Percentiles rank a stretch among this genome's conserved stretches.
These are phyloP conservation scores for Calonectria pteridis DNA, from an alignment of 2,329 filamentous ascomycete genomes.

Conservation along the genomic window DNA sequence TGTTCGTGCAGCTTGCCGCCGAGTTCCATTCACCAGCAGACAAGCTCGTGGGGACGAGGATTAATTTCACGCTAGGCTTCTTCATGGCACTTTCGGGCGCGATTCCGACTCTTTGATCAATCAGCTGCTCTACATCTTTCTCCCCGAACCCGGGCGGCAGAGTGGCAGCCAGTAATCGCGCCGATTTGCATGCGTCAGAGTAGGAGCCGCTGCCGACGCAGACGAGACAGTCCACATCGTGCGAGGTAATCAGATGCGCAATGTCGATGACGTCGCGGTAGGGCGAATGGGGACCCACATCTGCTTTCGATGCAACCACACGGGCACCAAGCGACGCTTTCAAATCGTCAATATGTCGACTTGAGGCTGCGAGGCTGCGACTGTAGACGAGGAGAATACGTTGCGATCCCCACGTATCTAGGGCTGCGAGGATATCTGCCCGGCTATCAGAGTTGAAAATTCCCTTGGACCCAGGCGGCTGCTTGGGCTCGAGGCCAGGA, in stretches of 20 bases:
- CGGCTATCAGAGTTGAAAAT: background rate
- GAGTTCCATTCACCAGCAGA: conserved; percentile 3
- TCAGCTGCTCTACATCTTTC: background rate
- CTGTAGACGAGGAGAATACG: background rate
- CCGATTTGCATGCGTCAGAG: conserved; percentile 4
- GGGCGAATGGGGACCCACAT: background rate
- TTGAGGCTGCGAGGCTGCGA: background rate
- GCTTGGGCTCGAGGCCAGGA: background rate
- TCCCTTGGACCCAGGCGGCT: background rate
- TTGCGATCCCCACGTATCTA: background rate
- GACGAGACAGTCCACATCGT: background rate
- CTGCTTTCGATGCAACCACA: background rate
- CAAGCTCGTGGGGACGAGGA: background rate
- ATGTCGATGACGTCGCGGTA: background rate
- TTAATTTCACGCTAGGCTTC: background rate
- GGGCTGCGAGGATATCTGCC: background rate
- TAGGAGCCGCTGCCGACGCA: conserved; percentile 3
- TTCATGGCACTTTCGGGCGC: background rate
- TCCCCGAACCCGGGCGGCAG: conserved; percentile 2
- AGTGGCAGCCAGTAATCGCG: background rate
- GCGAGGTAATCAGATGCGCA: background rate
- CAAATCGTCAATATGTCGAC: background rate
- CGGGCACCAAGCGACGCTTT: background rate
- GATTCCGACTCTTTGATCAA: background rate
- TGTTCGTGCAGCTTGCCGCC: background rate